Conservation (phyloP, 106 monocot genomes). For the Dactylorhiza incarnata region DNA sequence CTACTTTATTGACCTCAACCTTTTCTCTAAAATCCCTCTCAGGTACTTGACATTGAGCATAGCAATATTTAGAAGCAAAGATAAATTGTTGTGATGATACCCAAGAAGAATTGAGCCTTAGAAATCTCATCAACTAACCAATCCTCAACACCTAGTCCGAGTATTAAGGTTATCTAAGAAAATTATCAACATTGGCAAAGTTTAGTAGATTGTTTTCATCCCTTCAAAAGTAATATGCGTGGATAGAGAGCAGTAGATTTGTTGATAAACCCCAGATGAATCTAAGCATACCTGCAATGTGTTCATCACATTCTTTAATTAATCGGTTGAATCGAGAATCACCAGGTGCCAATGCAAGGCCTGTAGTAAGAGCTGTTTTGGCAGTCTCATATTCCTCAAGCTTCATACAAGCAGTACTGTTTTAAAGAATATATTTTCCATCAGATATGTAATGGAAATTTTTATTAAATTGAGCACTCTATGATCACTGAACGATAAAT, state of each 20-base stretch:
- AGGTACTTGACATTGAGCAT: not conserved
- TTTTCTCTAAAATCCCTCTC: not conserved
- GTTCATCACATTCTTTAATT: constrained; percentile 73
- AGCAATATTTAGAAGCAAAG: not conserved
- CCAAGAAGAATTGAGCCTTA: not conserved
- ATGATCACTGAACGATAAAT: not conserved
- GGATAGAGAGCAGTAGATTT: not conserved
- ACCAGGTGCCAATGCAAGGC: constrained; percentile 39
- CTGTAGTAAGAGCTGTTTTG: constrained; percentile 67
- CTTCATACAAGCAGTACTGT: constrained; percentile 77
- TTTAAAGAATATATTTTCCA: not conserved
- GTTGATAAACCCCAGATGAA: not conserved
- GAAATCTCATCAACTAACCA: not conserved
- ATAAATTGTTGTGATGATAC: not conserved
- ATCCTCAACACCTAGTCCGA: not conserved
- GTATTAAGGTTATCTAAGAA: not conserved
- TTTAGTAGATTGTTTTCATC: not conserved
- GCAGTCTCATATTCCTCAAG: constrained; percentile 94
- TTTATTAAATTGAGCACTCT: not conserved
- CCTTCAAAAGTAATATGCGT: not conserved
- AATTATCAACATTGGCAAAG: not conserved
- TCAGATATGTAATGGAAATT: constrained; percentile 3
- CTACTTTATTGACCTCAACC: too few relatives aligned
- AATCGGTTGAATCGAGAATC: constrained; percentile 64
- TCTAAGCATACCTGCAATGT: constrained; percentile 53